Evolutionary conservation across 2,329 filamentous ascomycete genomes (phyloP).

Genomic region (Juglanconis oblonga): DNA sequence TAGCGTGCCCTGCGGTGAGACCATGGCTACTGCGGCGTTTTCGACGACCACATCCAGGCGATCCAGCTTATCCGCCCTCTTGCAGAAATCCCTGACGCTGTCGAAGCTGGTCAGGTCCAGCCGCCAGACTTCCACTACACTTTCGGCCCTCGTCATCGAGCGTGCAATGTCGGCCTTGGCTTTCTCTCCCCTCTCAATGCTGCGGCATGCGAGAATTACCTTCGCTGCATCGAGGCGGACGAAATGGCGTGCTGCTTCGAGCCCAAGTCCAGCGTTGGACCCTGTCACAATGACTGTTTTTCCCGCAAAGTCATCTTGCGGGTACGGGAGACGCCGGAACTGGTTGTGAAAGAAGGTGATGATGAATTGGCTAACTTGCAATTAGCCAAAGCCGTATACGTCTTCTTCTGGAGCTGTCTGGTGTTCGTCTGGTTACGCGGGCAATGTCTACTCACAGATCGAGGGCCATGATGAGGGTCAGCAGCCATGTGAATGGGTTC

Average conservation of each 20-base stretch:
- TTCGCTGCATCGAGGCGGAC: constrained; percentile 32
- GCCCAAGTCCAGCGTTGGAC: constrained; percentile 38
- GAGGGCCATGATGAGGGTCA: constrained; percentile 8
- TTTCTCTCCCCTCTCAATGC: constrained; percentile 31
- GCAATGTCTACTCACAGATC: constrained; percentile 5
- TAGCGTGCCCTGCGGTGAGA: constrained; percentile 10
- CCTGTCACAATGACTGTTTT: constrained; percentile 38
- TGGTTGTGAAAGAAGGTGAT: constrained; percentile 15
- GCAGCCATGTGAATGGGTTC: constrained; percentile 7
- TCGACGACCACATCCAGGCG: constrained; percentile 41
- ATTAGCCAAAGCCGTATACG: background rate
- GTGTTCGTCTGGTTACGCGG: background rate
- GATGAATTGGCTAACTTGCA: constrained; percentile 1
- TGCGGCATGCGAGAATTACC: constrained; percentile 38
- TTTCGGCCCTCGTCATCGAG: constrained; percentile 22
- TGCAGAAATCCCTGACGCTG: constrained; percentile 41
- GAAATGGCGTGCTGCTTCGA: constrained; percentile 36
- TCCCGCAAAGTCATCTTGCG: constrained; percentile 15
- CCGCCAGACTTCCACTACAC: constrained; percentile 45
- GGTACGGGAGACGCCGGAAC: constrained; percentile 9
- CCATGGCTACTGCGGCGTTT: constrained; percentile 36
- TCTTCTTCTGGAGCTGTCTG: background rate
- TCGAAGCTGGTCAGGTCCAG: constrained; percentile 47
- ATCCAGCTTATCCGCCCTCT: constrained; percentile 28
- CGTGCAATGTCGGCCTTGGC: constrained; percentile 36